Evolutionary conservation across 2,329 filamentous ascomycete species (phyloP).

Genomic region (Fusarium verrucosum): DNA sequence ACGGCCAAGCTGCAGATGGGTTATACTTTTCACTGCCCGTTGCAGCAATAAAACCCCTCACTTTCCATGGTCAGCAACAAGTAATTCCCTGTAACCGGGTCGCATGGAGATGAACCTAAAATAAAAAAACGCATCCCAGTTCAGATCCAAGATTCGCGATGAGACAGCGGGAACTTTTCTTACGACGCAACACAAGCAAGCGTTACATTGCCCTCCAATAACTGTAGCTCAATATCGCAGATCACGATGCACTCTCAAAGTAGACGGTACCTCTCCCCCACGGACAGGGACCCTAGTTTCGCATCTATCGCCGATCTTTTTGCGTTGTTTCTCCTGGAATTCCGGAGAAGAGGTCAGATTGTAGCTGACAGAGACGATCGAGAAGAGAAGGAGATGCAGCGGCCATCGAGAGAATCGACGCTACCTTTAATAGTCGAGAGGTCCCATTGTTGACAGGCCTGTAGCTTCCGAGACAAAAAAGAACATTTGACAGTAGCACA

Average conservation of each 20-base stretch:
- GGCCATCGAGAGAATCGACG: slow-evolving; percentile 31
- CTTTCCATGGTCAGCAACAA: neutral
- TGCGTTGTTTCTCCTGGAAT: neutral
- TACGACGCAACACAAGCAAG: neutral
- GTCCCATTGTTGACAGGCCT: slow-evolving; percentile 1
- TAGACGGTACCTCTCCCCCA: slow-evolving; percentile 19
- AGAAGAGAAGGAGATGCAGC: slow-evolving; percentile 1
- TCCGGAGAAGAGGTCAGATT: neutral
- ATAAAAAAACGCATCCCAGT: neutral
- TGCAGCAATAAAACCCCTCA: slow-evolving; percentile 1
- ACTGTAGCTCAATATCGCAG: slow-evolving; percentile 7
- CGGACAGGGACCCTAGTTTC: slow-evolving; percentile 19
- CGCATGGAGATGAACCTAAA: slow-evolving; percentile 9
- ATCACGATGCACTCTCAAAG: slow-evolving; percentile 24
- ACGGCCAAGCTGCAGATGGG: slow-evolving; percentile 3
- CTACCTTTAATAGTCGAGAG: slow-evolving; percentile 31
- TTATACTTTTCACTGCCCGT: slow-evolving; percentile 7
- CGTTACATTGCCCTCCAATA: slow-evolving; percentile 15
- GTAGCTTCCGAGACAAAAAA: slow-evolving; percentile 25
- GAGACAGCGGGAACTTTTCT: slow-evolving; percentile 2
- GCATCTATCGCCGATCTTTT: slow-evolving; percentile 23
- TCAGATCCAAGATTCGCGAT: neutral
- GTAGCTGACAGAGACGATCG: slow-evolving; percentile 26
- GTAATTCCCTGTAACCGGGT: slow-evolving; percentile 1
- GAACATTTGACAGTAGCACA: neutral